Evolutionary conservation across 495 filamentous ascomycete species (phyloP), one percentile per base, ranked within the genome.

Genomic region (Neurospora sp.): DNA sequence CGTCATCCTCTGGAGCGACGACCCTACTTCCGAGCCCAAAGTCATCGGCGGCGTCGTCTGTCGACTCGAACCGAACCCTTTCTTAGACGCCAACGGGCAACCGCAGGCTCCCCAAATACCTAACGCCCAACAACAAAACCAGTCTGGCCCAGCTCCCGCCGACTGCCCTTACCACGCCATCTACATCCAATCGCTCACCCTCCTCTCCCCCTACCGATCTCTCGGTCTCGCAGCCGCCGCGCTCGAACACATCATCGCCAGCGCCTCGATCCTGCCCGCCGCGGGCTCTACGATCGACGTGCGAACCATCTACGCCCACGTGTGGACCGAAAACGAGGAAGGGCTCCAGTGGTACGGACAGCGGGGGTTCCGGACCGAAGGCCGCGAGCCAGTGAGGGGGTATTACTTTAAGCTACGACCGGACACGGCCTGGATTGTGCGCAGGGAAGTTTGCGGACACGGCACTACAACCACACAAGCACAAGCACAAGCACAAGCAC

Each of bases 311-410:
- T 94, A 92, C 70, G 96, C 96, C 16, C 96, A 99, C 83, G 96
- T 98, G 3, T 98, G 97, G 90, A 93, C 96, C 73, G 89, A 90
- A 72, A 98, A 99, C 78, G 86, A 88, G 12, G 96, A 97, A 53
- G 96, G 88, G 0, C 79, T 96, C 78, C 86, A 88, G 72, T 99
- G 96, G 96, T 99, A 99, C 84, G 74, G 79, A 27, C 87, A 87
- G 71, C 86, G 93, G n/a, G 94, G 95, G 5, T 99, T 99, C 74
- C 82, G 84, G 17, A 77, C 78, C 39, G 79, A 83, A 45, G 87
- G 82, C 22, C 79, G 82, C 68, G 72, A 78, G 48, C 83, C 90
- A 14, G 79, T 93, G 1, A 80, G 90, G 73, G 90, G 89, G 9
- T 99, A 98, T 82, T 99, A 99, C 84, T 87, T 90, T 72, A 90